These are phyloP conservation scores for Cladobotryum protrusum DNA, from an alignment of 2,329 filamentous ascomycete species.

Conservation along the genomic window DNA sequence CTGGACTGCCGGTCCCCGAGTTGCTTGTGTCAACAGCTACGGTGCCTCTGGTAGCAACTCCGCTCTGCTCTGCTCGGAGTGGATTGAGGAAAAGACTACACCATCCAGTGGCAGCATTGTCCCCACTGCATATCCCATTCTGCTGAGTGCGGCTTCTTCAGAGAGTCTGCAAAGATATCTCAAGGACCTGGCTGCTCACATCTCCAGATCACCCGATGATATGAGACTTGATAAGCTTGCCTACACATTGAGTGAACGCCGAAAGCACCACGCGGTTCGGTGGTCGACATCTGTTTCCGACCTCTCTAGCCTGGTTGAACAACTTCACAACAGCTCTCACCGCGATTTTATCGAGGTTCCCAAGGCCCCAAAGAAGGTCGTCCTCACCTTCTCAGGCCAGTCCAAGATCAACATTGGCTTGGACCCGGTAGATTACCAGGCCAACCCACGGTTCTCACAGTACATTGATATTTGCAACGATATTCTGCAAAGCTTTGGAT, in stretches of 20 bases:
- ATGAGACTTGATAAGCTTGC: slow-evolving; percentile 12
- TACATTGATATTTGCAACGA: slow-evolving; percentile 31
- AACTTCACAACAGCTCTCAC: slow-evolving; percentile 1
- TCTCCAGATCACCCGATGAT: slow-evolving; percentile 1
- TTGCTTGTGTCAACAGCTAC: slow-evolving; percentile 30
- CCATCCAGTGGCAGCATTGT: neutral
- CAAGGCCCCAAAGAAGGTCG: slow-evolving; percentile 17
- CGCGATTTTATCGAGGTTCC: slow-evolving; percentile 3
- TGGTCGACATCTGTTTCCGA: slow-evolving; percentile 11
- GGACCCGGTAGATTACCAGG: slow-evolving; percentile 4
- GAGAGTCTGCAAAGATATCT: slow-evolving; percentile 10
- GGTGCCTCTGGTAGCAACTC: slow-evolving; percentile 32
- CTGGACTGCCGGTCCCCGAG: slow-evolving; percentile 17
- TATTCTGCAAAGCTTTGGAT: slow-evolving; percentile 20
- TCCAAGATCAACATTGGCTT: slow-evolving; percentile 15
- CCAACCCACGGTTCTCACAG: slow-evolving; percentile 16
- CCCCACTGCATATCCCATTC: slow-evolving; percentile 4
- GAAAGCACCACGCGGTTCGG: slow-evolving; percentile 13
- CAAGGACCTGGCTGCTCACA: slow-evolving; percentile 4
- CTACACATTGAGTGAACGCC: slow-evolving; percentile 14
- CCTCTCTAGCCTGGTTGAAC: neutral
- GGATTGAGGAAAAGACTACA: neutral
- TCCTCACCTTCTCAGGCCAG: slow-evolving; percentile 36
- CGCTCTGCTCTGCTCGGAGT: slow-evolving; percentile 16
- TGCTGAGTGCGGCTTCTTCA: slow-evolving; percentile 13